These are phyloP conservation scores for Vachellia pachyceras DNA, from an alignment of 306 rosid species.

Conservation along the genomic window DNA sequence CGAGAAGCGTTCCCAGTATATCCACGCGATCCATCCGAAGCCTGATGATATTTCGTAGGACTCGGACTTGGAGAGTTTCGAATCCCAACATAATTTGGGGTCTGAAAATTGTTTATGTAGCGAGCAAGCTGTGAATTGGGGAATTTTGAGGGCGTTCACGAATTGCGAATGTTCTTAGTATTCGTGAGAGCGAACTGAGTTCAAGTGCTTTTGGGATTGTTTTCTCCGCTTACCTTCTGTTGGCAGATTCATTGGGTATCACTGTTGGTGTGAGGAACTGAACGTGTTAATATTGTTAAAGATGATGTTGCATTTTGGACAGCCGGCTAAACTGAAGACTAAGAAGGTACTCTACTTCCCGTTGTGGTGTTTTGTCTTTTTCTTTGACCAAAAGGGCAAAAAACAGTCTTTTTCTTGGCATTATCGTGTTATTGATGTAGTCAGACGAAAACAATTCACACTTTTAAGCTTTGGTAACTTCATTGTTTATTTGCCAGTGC, in stretches of 20 bases:
- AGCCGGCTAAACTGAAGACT: slow-evolving; percentile 73
- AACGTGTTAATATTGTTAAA: slow-evolving; percentile 1
- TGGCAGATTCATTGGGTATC: neutral
- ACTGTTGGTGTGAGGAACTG: neutral
- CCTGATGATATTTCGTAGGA: neutral
- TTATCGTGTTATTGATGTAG: neutral
- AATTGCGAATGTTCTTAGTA: neutral
- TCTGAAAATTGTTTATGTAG: neutral
- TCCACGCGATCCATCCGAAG: neutral
- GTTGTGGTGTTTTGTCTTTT: neutral
- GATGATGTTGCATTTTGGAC: slow-evolving; percentile 72
- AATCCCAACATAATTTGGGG: neutral
- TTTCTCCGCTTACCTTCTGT: too few species aligned
- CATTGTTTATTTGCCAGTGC: slow-evolving; percentile 13
- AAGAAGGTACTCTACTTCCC: slow-evolving; percentile 54
- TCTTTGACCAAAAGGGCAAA: neutral
- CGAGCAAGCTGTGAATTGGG: neutral
- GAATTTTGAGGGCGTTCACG: neutral
- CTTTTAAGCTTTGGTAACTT: neutral
- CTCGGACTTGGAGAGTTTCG: neutral
- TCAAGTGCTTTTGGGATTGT: neutral
- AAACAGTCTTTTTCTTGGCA: neutral
- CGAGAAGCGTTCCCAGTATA: neutral
- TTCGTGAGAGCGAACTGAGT: neutral
- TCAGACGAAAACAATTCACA: neutral